These are phyloP conservation scores for Phytophthora meadii DNA, from an alignment of 352 stramenopile genomes.

Conservation along the genomic window DNA sequence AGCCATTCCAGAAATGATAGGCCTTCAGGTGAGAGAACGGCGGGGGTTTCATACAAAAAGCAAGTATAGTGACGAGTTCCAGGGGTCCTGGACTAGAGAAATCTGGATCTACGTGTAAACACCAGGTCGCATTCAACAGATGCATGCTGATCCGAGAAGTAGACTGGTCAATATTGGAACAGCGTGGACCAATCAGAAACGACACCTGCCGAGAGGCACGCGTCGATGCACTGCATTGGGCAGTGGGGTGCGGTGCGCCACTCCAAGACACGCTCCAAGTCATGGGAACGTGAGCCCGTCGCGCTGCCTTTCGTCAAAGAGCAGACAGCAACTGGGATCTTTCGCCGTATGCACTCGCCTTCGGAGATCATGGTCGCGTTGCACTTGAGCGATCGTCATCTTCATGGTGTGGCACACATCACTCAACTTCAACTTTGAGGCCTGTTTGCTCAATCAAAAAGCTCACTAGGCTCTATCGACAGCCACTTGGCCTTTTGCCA, in stretches of 20 bases:
- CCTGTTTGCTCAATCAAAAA: constrained; percentile 4
- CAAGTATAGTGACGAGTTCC: constrained; percentile 18
- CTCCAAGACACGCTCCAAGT: constrained; percentile 16
- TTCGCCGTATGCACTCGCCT: constrained; percentile 21
- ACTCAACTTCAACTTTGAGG: constrained; percentile 17
- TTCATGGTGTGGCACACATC: constrained; percentile 18
- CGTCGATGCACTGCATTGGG: constrained; percentile 22
- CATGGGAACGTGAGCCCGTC: constrained; percentile 22
- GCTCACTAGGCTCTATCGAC: neutral
- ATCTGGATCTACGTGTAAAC: constrained; percentile 7
- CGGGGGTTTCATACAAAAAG: neutral
- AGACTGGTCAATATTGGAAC: neutral
- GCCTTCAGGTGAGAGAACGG: neutral
- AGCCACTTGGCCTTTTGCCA: neutral
- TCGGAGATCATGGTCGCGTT: constrained; percentile 10
- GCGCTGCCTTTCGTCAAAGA: constrained; percentile 31
- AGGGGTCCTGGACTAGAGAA: constrained; percentile 19
- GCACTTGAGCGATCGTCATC: constrained; percentile 10
- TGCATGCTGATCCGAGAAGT: constrained; percentile 1
- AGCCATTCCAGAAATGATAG: constrained; percentile 19
- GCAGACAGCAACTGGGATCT: constrained; percentile 18
- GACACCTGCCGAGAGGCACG: constrained; percentile 10
- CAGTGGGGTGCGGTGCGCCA: constrained; percentile 15
- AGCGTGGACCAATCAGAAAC: constrained; percentile 12
- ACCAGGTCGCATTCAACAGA: constrained; percentile 1